Percentiles rank a stretch among this genome's conserved stretches.
Conservation (phyloP, 2,329 filamentous ascomycete species). For the Monosporascus sp. region DNA sequence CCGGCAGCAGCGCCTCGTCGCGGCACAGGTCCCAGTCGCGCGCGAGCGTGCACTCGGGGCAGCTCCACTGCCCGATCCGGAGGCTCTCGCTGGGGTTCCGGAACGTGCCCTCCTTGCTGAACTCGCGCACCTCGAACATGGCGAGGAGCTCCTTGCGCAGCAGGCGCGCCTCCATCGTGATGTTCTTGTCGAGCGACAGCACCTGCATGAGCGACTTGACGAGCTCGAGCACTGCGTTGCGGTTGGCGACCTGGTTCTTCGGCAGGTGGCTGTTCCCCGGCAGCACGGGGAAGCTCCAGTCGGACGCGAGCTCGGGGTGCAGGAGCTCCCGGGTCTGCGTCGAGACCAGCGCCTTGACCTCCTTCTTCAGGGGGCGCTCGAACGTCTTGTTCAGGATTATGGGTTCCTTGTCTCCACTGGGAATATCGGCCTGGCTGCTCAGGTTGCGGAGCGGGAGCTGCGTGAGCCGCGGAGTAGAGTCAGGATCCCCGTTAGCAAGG, state of each 20-base stretch:
- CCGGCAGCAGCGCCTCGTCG: slow-evolving; percentile 72
- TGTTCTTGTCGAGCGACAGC: slow-evolving; percentile 82
- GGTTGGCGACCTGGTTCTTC: slow-evolving; percentile 29
- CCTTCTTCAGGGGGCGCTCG: slow-evolving; percentile 84
- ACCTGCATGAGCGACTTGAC: slow-evolving; percentile 94
- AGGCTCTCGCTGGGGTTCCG: slow-evolving; percentile 76
- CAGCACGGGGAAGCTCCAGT: slow-evolving; percentile 79
- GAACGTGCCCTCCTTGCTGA: slow-evolving; percentile 82
- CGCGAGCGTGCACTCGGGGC: slow-evolving; percentile 83
- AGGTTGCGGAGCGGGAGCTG: slow-evolving; percentile 52
- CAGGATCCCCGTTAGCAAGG: slow-evolving; percentile 37
- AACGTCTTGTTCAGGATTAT: slow-evolving; percentile 76
- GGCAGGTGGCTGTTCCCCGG: slow-evolving; percentile 63
- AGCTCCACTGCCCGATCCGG: slow-evolving; percentile 70
- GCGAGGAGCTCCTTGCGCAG: slow-evolving; percentile 83
- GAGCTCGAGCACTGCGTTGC: slow-evolving; percentile 79
- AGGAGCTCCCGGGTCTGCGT: slow-evolving; percentile 84
- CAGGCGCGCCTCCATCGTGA: slow-evolving; percentile 79
- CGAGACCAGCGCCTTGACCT: slow-evolving; percentile 74
- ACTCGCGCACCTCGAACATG: slow-evolving; percentile 92
- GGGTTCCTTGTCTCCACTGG: slow-evolving; percentile 51
- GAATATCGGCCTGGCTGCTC: slow-evolving; percentile 40
- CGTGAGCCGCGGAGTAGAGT: slow-evolving; percentile 50
- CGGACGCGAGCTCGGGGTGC: slow-evolving; percentile 78
- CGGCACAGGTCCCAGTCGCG: slow-evolving; percentile 89